A percentile compares a stretch with the other conserved stretches of the same genome.
Conservation (phyloP, 1,284 basidiomycete genomes). For the Naganishia sp. region DNA sequence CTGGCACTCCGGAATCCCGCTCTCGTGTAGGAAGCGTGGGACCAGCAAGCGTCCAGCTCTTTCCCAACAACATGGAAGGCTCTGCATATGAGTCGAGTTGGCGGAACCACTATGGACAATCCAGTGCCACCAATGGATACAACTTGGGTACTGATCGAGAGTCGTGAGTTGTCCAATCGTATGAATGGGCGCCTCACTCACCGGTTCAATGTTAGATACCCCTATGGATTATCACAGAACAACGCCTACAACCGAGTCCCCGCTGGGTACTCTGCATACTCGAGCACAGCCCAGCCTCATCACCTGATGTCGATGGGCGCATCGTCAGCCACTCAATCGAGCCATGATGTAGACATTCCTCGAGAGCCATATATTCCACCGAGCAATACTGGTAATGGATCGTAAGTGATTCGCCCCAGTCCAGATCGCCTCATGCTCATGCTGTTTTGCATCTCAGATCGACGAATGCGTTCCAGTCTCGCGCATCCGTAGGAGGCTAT, state of each 20-base stretch:
- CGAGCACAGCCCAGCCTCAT: conserved; percentile 22
- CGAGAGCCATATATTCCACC: conserved; percentile 26
- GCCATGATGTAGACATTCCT: conserved; percentile 15
- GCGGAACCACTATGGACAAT: conserved; percentile 23
- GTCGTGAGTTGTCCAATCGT: neutral
- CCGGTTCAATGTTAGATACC: neutral
- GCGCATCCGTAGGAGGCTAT: conserved; percentile 9
- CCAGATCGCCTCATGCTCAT: neutral
- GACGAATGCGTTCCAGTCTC: conserved; percentile 9
- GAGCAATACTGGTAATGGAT: conserved; percentile 7
- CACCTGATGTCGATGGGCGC: conserved; percentile 12
- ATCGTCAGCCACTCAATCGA: neutral
- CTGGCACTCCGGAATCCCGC: conserved; percentile 17
- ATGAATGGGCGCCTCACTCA: too few relatives aligned
- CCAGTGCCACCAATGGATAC: conserved; percentile 11
- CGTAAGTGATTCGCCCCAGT: neutral
- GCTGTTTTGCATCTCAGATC: neutral
- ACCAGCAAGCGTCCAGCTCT: conserved; percentile 6
- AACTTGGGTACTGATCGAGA: conserved; percentile 16
- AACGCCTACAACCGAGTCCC: conserved; percentile 24
- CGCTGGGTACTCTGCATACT: conserved; percentile 2
- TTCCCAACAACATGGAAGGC: conserved; percentile 18
- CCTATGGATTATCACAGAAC: conserved; percentile 15
- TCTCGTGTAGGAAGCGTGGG: conserved; percentile 25
- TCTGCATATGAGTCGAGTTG: conserved; percentile 25